Percentiles rank a stretch among this genome's conserved stretches.
phyloP scores from a whole-genome alignment of 305 asterid genomes.

The Fraxinus floribunda region DNA sequence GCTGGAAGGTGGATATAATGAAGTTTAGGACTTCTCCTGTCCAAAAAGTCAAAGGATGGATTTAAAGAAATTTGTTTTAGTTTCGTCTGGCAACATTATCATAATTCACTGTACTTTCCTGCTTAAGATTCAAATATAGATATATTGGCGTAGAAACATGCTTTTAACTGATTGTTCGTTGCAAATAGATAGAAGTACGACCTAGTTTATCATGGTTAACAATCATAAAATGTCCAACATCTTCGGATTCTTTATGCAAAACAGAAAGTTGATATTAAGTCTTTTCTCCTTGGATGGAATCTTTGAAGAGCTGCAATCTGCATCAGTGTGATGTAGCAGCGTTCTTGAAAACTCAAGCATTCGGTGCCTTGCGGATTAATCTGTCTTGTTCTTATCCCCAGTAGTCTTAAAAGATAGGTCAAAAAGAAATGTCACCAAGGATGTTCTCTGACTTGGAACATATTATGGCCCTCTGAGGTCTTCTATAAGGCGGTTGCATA shows the following conservation, averaged over 20 bases:
- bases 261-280: background rate
- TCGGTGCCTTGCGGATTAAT: background rate
- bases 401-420: background rate
- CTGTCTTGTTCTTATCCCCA: slow-evolving; percentile 12
- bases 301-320: background rate
- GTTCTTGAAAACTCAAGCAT: background rate
- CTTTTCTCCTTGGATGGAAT: background rate
- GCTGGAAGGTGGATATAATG: slow-evolving; percentile 3
- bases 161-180: background rate
- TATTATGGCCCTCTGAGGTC: slow-evolving; percentile 12
- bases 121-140: background rate
- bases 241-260: background rate
- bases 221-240: background rate
- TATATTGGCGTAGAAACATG: background rate
- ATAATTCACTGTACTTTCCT: background rate
- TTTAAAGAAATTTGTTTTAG: background rate
- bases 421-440: background rate
- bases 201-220: background rate
- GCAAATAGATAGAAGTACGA: background rate
- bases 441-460: background rate
- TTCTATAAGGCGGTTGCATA: slow-evolving; percentile 11
- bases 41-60: background rate
- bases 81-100: background rate
- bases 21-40: slow-evolving; percentile 3
- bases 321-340: background rate